Base-by-base conservation (phyloP, 2,329 filamentous ascomycete genomes). In the Alternaria tenuissima region DNA sequence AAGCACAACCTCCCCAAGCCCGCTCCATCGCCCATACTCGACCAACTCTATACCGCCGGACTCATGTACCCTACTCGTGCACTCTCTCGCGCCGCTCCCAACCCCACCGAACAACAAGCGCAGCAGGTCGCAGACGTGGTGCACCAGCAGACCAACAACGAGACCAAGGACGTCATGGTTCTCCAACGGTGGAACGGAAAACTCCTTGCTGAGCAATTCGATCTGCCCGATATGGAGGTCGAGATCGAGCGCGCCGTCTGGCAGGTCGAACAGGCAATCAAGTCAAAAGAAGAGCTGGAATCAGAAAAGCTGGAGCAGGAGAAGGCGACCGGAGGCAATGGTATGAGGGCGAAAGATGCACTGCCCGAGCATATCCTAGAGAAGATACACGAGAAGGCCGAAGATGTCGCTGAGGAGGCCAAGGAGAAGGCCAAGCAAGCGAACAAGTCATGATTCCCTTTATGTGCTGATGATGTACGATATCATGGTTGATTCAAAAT, bases 1-100 rank as follows among this genome's bases (percentile, higher is more conserved):
- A 81, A 91, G 58, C 89, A 94, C 66, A 87, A 90, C 48, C 85
- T 95, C 28, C 82, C 96, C 39, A 84, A 83, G 3, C 82, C 88
- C 0, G 83, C 84, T 14, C 89, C 93, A 0, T 93, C 90, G 0
- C 80, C 85, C 14, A 82, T 86, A 7, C 84, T 99, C 47, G 91
- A 97, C 75, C 81, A 88, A 52, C 83, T 96, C 52, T 99, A 98
- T 76, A 80, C 85, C 1, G 79, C 80, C 16, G 82, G 82, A 26
- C 76, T 84, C 24, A 78, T 82, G 61, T 79, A 83, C 54, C 77
- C 80, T 1, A 78, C 79, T 2, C 77, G 80, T 39, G 55, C 77
- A 32, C 69, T 77, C 16, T 79, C 80, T 2, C 77, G 81, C 41
- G 75, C 76, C 5, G 78, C 79, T 1, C 73, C 75, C 3, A 60